phyloP scores from a whole-genome alignment of 1,139 yeast genomes.

The Geotrichum bryndzae region DNA sequence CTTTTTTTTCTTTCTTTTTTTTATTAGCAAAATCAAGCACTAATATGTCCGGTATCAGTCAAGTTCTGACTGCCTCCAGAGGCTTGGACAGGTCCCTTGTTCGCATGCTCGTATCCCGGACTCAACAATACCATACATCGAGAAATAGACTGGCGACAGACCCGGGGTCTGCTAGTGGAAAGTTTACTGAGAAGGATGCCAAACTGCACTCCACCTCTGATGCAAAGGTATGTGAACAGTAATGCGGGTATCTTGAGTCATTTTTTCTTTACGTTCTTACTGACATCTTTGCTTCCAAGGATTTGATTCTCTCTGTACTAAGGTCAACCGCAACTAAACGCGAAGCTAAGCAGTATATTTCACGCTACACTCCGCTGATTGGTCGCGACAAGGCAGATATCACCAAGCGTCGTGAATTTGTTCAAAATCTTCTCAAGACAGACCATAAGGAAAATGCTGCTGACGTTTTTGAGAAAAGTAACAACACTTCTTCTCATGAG shows the following conservation, averaged over 20 bases:
- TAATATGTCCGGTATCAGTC: constrained; percentile 1
- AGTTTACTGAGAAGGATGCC: constrained; percentile 10
- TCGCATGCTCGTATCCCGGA: not conserved
- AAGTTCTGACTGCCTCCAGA: not conserved
- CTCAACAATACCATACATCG: not conserved
- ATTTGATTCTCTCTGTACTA: constrained; percentile 54
- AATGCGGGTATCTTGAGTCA: not conserved
- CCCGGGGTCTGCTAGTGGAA: constrained; percentile 2
- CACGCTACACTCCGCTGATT: constrained; percentile 38
- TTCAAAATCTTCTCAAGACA: constrained; percentile 18
- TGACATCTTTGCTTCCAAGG: constrained; percentile 24
- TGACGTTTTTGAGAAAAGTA: constrained; percentile 3
- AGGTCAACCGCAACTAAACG: constrained; percentile 62
- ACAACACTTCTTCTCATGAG: constrained; percentile 13
- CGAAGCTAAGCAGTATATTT: constrained; percentile 55
- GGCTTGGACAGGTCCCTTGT: not conserved
- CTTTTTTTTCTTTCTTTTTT: not conserved
- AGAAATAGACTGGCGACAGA: not conserved
- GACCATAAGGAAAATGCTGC: constrained; percentile 34
- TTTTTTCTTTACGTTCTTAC: not conserved
- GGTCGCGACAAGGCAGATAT: constrained; percentile 23
- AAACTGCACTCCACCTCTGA: constrained; percentile 18
- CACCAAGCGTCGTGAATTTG: constrained; percentile 21
- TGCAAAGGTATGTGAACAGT: constrained; percentile 9
- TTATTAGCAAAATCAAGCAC: not conserved